Evolutionary conservation across 495 filamentous ascomycete species (phyloP).

Genomic region (Aspergillus sclerotiicarbonarius): DNA sequence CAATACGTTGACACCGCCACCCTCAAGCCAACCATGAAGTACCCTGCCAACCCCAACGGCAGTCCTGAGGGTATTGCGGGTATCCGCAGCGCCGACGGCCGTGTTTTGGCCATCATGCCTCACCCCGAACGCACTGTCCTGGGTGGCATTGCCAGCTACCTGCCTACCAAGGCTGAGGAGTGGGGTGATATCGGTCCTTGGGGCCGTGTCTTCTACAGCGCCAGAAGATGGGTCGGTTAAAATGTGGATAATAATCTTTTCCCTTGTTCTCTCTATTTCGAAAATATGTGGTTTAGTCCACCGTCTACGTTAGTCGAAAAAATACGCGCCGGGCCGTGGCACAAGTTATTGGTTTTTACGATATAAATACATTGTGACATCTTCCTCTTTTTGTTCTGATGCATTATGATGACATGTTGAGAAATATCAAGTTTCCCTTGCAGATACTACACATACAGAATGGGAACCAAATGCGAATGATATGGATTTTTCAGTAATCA

Average conservation of each 20-base stretch:
- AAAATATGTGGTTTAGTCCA: not conserved
- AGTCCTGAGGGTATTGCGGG: slow-evolving; percentile 84
- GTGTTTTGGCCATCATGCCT: slow-evolving; percentile 93
- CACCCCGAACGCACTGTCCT: slow-evolving; percentile 93
- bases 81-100: slow-evolving; percentile 74
- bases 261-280: not conserved
- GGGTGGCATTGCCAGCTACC: slow-evolving; percentile 74
- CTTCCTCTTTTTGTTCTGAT: not conserved
- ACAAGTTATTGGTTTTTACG: not conserved
- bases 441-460: not conserved
- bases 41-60: slow-evolving; percentile 93
- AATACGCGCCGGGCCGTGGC: not conserved
- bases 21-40: slow-evolving; percentile 68
- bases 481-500: not conserved
- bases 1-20: slow-evolving; percentile 81
- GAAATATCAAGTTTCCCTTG: slow-evolving; percentile 1
- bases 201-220: slow-evolving; percentile 75
- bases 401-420: slow-evolving; percentile 4
- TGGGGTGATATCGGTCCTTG: slow-evolving; percentile 91
- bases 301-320: not conserved
- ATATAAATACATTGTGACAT: not conserved
- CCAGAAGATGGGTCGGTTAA: slow-evolving; percentile 81
- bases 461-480: slow-evolving; percentile 3
- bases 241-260: slow-evolving; percentile 4
- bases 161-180: slow-evolving; percentile 62